Base-by-base conservation (phyloP, 208 protist species). In the Crithidia fasciculata region DNA sequence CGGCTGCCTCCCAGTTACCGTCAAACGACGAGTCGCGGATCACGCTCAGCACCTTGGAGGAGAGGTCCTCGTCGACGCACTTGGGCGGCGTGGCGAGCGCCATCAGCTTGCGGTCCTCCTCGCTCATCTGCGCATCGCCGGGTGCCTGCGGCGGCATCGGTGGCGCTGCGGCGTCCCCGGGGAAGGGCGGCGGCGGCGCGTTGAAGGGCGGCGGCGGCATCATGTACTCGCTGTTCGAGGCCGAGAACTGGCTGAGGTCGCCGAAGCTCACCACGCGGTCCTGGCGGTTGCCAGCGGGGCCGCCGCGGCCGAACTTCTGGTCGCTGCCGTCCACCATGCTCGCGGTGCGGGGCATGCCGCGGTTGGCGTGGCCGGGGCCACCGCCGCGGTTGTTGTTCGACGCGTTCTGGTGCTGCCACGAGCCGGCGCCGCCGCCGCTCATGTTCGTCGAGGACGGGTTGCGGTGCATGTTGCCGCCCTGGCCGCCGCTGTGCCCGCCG, bases 21-120 rank as follows among this genome's bases (percentile, higher is more conserved):
- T 92, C 85, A 37, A 76, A 60, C 49, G 78, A 59, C 8, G 91
- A 86, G 74, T 91, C 88, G 59, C 89, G 89, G 45, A 87, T 69
- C 52, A 81, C 82, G 70, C 80, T 83, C 63, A 92, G 47, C 47
- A 95, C 83, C 40, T 72, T 82, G n/a, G 67, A 61, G 49, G 80
- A 70, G n/a, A 91, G 72, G 8, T 86, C 74, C 8, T 82, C 74
- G 58, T 80, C 85, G 9, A 95, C 60, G 50, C 76, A 76, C 77
- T 87, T 76, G 3, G 93, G 90, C 40, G 93, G 93, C 53, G 72
- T 74, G 28, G 90, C 90, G n/a, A 91, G 71, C 44, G 67, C 71
- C 53, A 93, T 61, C 37, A 87, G 61, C 80, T 94, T 95, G 69
- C 65, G 78, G 65, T 94, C 87, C 55, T 95, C 90, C 60, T 85